Base-by-base conservation (phyloP, 768 basidiomycete species). In the Mycena leptocephala region DNA sequence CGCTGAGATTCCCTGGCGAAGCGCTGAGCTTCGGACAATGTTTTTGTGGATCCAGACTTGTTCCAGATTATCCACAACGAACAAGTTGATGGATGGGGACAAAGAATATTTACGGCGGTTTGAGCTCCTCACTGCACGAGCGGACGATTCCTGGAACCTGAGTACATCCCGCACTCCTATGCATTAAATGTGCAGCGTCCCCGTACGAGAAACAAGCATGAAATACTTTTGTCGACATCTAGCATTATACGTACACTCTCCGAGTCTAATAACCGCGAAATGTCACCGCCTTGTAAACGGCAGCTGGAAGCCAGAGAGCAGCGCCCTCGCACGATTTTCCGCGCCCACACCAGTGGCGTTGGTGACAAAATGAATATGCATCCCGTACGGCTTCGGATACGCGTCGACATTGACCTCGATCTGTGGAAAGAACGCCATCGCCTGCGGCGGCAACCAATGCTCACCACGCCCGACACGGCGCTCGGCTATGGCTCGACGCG, bases 281-380 rank as follows among this genome's bases (percentile, higher is more conserved):
- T 37, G 35, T 70, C 35, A 83, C 32, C 75, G 53, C 28, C 79
- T 32, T 35, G 64, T 72, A 86, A 99, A 99, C 0, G 98, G 98
- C 74, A 99, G 90, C 85, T 97, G 95, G 88, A 97, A 96, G 0
- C 95, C 98, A 22, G 96, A 97, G 53, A 99, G 83, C 75, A 99
- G 85, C 2, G 95, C 93, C 80, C 97, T 91, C 10, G 96, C 97
- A 72, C 92, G 89, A 82, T 97, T 95, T 86, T 98, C 95, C 9
- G 97, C 97, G 16, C 96, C 96, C n/a, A 93, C 85, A 0, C 98
- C 98, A 56, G 89, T 88, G 6, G 95, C 95, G 82, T 95, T 96
- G 26, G 98, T 99, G 72, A 97, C 89, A 82, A 98, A 97, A 83
- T 97, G 95, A 43, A 99, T 93, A 82, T 99, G 95, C 92, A 99